Percentiles rank a stretch among this genome's conserved stretches.
phyloP scores from a whole-genome alignment of 2,329 filamentous ascomycete genomes.

The Epichloe gansuensis region DNA sequence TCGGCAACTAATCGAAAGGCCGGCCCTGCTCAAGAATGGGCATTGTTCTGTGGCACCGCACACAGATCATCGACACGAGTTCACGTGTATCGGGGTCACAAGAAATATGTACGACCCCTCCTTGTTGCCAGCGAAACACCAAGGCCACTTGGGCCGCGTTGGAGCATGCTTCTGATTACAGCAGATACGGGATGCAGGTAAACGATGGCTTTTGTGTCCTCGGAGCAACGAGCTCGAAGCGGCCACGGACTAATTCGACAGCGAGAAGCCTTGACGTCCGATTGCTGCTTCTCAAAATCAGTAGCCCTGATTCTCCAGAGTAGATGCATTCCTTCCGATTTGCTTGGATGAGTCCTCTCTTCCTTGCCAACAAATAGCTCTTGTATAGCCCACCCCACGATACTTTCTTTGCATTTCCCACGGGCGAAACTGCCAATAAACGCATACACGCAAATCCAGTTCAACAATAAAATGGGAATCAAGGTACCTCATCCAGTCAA shows the following conservation, averaged over 20 bases:
- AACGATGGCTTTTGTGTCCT: background rate
- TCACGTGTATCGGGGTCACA: constrained; percentile 2
- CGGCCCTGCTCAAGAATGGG: background rate
- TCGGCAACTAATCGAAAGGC: background rate
- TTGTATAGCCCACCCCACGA: too few species aligned
- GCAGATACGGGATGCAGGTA: background rate
- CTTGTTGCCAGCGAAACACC: background rate
- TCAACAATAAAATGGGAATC: too few species aligned
- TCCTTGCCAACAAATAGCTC: too few species aligned
- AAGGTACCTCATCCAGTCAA: too few species aligned
- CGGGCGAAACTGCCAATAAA: too few species aligned
- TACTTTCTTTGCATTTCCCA: too few species aligned
- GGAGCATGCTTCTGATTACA: background rate
- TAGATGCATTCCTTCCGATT: background rate
- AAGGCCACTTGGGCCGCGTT: background rate
- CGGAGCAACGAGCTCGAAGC: too few species aligned
- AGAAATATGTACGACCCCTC: background rate
- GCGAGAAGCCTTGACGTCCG: background rate
- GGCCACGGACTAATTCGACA: too few species aligned
- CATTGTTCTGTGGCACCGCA: background rate
- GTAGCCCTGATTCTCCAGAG: too few species aligned
- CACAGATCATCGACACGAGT: background rate
- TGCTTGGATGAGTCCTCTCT: too few species aligned
- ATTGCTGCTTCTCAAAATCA: too few species aligned
- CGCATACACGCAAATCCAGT: too few species aligned